Percentiles rank a stretch among this genome's conserved stretches.
These are phyloP conservation scores for Zymoseptoria tritici DNA, from an alignment of 2,329 filamentous ascomycete genomes.

Conservation along the genomic window DNA sequence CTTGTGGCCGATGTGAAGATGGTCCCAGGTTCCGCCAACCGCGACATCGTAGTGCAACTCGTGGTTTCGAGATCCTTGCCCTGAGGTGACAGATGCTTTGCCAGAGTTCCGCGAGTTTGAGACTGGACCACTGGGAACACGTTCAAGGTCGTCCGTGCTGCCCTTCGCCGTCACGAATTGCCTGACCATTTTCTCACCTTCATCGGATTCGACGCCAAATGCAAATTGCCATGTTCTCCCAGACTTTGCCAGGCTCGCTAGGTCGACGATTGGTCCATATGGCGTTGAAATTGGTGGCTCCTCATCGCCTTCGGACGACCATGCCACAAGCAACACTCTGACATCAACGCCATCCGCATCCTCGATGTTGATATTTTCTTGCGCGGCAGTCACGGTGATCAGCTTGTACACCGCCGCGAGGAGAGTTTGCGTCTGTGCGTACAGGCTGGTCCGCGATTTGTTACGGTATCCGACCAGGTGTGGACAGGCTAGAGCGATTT, in stretches of 20 bases:
- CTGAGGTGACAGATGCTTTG: background rate
- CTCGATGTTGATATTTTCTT: constrained; percentile 55
- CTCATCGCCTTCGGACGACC: constrained; percentile 34
- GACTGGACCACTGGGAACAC: constrained; percentile 2
- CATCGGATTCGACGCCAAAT: constrained; percentile 59
- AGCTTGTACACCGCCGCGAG: constrained; percentile 73
- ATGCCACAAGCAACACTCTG: constrained; percentile 65
- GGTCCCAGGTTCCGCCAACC: constrained; percentile 92
- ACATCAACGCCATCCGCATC: constrained; percentile 66
- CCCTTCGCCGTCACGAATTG: constrained; percentile 34
- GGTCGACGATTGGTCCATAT: constrained; percentile 45
- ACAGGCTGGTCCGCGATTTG: constrained; percentile 50
- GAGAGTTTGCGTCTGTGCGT: constrained; percentile 63
- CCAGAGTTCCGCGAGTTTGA: background rate
- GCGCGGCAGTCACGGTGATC: constrained; percentile 62
- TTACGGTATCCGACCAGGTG: constrained; percentile 48
- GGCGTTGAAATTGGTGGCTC: constrained; percentile 20
- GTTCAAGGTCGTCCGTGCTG: constrained; percentile 26
- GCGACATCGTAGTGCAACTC: constrained; percentile 56
- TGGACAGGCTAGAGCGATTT: constrained; percentile 57
- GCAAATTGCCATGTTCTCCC: constrained; percentile 56
- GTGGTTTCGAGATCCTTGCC: background rate
- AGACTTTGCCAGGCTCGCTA: constrained; percentile 41
- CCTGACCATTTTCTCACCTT: constrained; percentile 52
- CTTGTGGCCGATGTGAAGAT: constrained; percentile 92